phyloP scores from a whole-genome alignment of 2,329 filamentous ascomycete species.

The Aspergillus pseudoglaucus region DNA sequence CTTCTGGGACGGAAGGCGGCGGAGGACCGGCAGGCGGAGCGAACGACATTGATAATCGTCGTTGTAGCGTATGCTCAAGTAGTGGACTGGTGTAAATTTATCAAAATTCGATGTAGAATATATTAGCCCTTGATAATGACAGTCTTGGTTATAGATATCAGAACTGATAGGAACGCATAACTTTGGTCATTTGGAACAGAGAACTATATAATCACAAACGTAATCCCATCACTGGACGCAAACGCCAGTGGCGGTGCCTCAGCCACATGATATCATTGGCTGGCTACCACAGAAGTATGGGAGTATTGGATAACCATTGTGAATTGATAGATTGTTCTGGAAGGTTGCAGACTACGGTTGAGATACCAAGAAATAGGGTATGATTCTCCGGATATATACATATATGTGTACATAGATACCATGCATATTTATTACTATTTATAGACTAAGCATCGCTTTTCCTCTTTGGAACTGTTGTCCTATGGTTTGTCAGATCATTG shows the following conservation, averaged over 20 bases:
- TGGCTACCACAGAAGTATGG: not conserved
- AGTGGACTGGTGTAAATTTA: not conserved
- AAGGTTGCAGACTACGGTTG: no score
- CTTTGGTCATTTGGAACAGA: not conserved
- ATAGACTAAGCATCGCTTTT: no score
- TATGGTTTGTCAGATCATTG: no score
- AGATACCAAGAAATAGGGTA: no score
- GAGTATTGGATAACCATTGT: no score
- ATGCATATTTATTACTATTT: no score
- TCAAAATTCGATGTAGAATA: not conserved
- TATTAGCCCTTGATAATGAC: not conserved
- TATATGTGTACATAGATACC: no score
- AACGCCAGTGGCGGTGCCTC: slow-evolving; percentile 13
- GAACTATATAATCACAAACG: not conserved
- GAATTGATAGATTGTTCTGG: no score
- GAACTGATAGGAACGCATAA: no score
- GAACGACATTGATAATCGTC: slow-evolving; percentile 26
- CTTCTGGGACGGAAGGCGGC: slow-evolving; percentile 61
- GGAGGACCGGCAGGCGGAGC: slow-evolving; percentile 46
- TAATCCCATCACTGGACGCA: not conserved
- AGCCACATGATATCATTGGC: slow-evolving; percentile 5
- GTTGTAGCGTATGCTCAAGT: not conserved
- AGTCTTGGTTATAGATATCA: not conserved
- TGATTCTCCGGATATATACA: no score
- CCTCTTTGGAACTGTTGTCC: no score